Conservation (phyloP, 345 rosid species). For the Pistacia atlantica region DNA sequence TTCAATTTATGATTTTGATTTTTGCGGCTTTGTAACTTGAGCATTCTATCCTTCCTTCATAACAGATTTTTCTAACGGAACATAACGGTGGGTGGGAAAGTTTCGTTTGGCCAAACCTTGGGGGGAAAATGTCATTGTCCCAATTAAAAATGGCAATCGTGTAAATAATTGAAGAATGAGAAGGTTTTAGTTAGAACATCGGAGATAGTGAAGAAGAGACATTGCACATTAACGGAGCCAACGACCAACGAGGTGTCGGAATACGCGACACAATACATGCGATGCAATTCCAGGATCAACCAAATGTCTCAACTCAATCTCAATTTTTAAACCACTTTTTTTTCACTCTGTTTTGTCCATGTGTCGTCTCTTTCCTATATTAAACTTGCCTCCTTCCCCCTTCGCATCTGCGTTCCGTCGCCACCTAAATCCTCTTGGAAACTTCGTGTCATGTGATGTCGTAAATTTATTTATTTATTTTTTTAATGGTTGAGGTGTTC, state of each 20-base stretch:
- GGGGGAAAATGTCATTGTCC: too few relatives aligned
- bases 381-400: neutral
- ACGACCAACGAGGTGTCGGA: constrained; percentile 26
- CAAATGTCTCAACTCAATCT: constrained; percentile 15
- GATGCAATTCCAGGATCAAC: constrained; percentile 9
- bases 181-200: neutral
- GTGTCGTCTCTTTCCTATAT: neutral
- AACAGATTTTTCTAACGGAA: too few relatives aligned
- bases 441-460: neutral
- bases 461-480: neutral
- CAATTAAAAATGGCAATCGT: neutral
- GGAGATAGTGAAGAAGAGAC: constrained; percentile 10
- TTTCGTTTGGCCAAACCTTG: too few relatives aligned
- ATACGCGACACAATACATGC: constrained; percentile 15
- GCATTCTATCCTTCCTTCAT: too few relatives aligned
- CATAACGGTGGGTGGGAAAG: too few relatives aligned
- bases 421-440: neutral
- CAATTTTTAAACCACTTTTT: neutral
- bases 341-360: neutral
- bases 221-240: constrained; percentile 18
- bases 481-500: too few relatives aligned
- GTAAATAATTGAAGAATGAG: neutral
- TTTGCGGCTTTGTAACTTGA: too few relatives aligned
- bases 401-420: neutral
- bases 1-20: too few relatives aligned